Percentiles rank a stretch among this genome's conserved stretches.
These are phyloP conservation scores for Hypoxylon sp. DNA, from an alignment of 2,329 filamentous ascomycete genomes.

Conservation along the genomic window DNA sequence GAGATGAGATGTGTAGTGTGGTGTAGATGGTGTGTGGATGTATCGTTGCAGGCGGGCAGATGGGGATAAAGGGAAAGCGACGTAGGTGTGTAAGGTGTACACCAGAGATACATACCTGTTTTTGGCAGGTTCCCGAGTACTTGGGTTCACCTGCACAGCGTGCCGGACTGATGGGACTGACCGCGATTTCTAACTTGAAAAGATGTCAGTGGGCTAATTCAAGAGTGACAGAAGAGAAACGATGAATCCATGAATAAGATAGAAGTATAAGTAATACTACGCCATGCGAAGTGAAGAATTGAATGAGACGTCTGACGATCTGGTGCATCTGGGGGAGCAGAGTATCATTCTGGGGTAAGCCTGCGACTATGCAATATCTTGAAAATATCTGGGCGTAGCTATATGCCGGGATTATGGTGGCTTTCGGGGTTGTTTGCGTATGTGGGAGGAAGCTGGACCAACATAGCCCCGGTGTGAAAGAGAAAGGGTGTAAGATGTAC, in stretches of 20 bases:
- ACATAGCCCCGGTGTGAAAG: conserved; percentile 30
- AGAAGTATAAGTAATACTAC: conserved; percentile 28
- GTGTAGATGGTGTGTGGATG: conserved; percentile 51
- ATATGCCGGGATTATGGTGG: conserved; percentile 48
- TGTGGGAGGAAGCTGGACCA: conserved; percentile 35
- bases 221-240: conserved; percentile 29
- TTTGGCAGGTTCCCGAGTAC: conserved; percentile 51
- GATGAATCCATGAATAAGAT: conserved; percentile 26
- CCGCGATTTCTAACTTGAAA: conserved; percentile 39
- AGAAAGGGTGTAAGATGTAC: conserved; percentile 30
- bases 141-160: conserved; percentile 51
- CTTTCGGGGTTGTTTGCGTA: conserved; percentile 42
- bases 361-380: conserved; percentile 43
- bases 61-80: conserved; percentile 47
- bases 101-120: conserved; percentile 49
- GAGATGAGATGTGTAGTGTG: conserved; percentile 44
- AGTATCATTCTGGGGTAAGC: conserved; percentile 42
- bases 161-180: conserved; percentile 50
- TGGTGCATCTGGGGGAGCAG: conserved; percentile 32
- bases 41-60: conserved; percentile 54
- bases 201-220: conserved; percentile 28
- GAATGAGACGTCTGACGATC: conserved; percentile 35
- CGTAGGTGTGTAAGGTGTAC: conserved; percentile 41
- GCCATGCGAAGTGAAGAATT: conserved; percentile 27
- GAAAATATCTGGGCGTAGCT: conserved; percentile 45